Percentiles rank a stretch among this genome's conserved stretches.
phyloP scores from a whole-genome alignment of 495 filamentous ascomycete genomes.

The Hypoxylon intermedium region DNA sequence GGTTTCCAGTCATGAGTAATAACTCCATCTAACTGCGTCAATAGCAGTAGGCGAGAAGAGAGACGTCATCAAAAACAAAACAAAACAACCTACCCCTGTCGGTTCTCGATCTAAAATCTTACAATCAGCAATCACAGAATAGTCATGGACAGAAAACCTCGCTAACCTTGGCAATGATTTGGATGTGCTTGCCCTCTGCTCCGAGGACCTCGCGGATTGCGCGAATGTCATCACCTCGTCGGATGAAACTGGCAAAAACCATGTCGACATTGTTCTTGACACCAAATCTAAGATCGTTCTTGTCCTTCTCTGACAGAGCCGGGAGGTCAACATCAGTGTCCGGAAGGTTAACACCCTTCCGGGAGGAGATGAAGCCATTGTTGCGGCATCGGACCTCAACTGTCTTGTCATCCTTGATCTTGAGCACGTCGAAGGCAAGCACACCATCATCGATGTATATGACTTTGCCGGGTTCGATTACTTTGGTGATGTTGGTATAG shows the following conservation, averaged over 20 bases:
- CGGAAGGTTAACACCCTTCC: constrained; percentile 98
- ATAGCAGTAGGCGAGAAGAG: too few species aligned
- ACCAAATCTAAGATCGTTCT: constrained; percentile 88
- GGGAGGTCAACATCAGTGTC: constrained; percentile 98
- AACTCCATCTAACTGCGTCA: constrained; percentile 52
- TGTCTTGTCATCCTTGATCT: constrained; percentile 87
- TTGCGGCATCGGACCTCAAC: constrained; percentile 84
- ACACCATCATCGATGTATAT: constrained; percentile 99
- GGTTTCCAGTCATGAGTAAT: neutral
- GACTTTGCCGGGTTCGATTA: constrained; percentile 88
- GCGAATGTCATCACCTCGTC: constrained; percentile 86
- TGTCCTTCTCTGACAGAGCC: constrained; percentile 97
- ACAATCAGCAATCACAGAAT: constrained; percentile 4
- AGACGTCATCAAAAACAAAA: neutral
- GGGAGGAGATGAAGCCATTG: constrained; percentile 97
- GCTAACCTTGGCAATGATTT: constrained; percentile 89
- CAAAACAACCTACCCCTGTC: constrained; percentile 69
- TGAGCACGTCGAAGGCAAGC: constrained; percentile 89
- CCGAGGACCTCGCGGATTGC: constrained; percentile 91
- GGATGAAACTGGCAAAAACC: constrained; percentile 99
- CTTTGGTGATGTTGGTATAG: constrained; percentile 99
- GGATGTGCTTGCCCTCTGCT: constrained; percentile 91
- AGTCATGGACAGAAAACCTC: neutral
- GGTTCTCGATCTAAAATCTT: constrained; percentile 83
- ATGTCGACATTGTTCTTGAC: constrained; percentile 98